Base-by-base conservation (phyloP, 306 rosid species). In the Mimosa bimucronata region DNA sequence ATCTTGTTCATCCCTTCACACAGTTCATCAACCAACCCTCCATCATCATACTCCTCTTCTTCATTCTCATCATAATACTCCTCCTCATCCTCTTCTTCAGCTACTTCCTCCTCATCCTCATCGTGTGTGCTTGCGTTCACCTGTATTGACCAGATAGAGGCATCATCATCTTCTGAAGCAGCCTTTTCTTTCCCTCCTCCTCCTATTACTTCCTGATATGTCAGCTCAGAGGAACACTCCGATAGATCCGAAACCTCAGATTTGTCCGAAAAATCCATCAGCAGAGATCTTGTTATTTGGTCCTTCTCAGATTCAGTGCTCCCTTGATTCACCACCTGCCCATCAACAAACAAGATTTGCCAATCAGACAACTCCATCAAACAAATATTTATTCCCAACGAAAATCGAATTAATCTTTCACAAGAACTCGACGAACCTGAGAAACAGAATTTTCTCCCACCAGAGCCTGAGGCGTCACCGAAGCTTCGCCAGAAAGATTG, bases 91-190 rank as follows among this genome's bases (percentile, higher is more conserved):
- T 78, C 85, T 26, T 80, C 89, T 66, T 71, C 84, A 1, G 37
- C 71, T 76, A 40, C 69, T 30, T 86, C 91, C 23, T 81, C 90
- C n/a, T 81, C 92, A 1, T 88, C 93, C 21, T 90, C 94, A 53
- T 87, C 90, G 4, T 65, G 86, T 12, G 83, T 83, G 65, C 97
- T 91, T 29, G 92, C 97, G 64, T 95, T 95, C 21, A 87, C 98
- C 76, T 93, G 98, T 5, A 93, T 89, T 2, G 98, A 96, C 99
- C 99, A 96, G 34, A 93, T 12, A 2, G 98, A 96, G 28, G 94
- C 86, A 58, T 83, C 89, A 74, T 90, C 99, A 30, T 96, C 99
- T 38, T 91, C 98, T 3, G 74, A 71, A 0, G 81, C 75, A 37
- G 80, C 28, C 61, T 78, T 82, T 69, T 78, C 85, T 65, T 64